phyloP scores from a whole-genome alignment of 2,329 filamentous ascomycete genomes.

The Pyricularia pennisetigena region DNA sequence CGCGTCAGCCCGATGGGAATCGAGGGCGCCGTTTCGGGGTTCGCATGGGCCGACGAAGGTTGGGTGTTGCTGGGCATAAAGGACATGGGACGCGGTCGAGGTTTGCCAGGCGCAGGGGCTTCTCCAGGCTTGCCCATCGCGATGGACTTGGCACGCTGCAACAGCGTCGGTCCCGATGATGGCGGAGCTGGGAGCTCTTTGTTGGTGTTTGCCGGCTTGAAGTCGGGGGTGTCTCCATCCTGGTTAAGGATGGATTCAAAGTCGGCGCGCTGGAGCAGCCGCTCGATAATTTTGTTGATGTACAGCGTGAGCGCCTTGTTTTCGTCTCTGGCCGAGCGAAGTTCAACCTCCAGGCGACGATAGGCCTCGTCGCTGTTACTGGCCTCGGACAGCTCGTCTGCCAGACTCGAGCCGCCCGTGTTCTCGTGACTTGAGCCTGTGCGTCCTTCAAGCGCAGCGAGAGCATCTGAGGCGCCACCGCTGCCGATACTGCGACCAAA shows the following conservation, averaged over 20 bases:
- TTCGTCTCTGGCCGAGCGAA: slow-evolving; percentile 72
- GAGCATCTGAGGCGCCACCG: slow-evolving; percentile 39
- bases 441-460: slow-evolving; percentile 53
- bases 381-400: slow-evolving; percentile 76
- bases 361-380: slow-evolving; percentile 44
- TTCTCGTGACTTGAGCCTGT: slow-evolving; percentile 11
- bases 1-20: slow-evolving; percentile 58
- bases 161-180: slow-evolving; percentile 39
- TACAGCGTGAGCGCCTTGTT: slow-evolving; percentile 97
- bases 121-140: slow-evolving; percentile 27
- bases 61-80: slow-evolving; percentile 32
- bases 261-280: slow-evolving; percentile 85
- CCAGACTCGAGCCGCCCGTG: slow-evolving; percentile 47
- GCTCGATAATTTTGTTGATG: slow-evolving; percentile 98
- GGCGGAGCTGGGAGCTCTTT: slow-evolving; percentile 75
- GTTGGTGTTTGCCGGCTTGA: slow-evolving; percentile 44
- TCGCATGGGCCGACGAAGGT: slow-evolving; percentile 27
- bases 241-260: slow-evolving; percentile 91
- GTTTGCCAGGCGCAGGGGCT: slow-evolving; percentile 20
- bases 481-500: slow-evolving; percentile 36
- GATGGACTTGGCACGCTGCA: slow-evolving; percentile 54
- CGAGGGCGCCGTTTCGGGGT: slow-evolving; percentile 66
- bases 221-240: slow-evolving; percentile 47
- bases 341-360: slow-evolving; percentile 65
- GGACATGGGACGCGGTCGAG: slow-evolving; percentile 46